A percentile compares a stretch with the other conserved stretches of the same genome.
Conservation (phyloP, 495 filamentous ascomycete genomes). For the Cetradonia linearis region DNA sequence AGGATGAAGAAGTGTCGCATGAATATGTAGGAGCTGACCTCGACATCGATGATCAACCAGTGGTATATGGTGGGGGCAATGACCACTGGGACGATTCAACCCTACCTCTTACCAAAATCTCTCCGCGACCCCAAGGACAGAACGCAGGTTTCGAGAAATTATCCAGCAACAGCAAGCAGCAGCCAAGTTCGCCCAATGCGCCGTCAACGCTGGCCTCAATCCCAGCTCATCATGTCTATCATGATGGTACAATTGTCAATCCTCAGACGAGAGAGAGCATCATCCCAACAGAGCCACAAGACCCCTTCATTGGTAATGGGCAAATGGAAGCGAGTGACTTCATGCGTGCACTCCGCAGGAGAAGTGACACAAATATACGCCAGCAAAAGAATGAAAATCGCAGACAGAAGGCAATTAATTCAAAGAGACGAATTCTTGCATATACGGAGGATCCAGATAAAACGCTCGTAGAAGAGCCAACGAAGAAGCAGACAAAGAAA, state of each 20-base stretch:
- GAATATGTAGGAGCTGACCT: neutral
- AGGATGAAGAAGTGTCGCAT: neutral
- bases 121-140: neutral
- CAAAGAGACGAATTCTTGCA: neutral
- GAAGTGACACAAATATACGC: neutral
- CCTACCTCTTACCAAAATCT: neutral
- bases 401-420: neutral
- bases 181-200: conserved; percentile 22
- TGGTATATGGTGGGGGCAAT: neutral
- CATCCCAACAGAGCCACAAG: conserved; percentile 6
- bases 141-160: neutral
- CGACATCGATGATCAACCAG: neutral
- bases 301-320: conserved; percentile 18
- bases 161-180: conserved; percentile 21
- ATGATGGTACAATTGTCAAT: conserved; percentile 18
- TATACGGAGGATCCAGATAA: conserved; percentile 10
- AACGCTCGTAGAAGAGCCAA: neutral
- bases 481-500: neutral
- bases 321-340: conserved; percentile 10
- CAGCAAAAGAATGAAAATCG: neutral
- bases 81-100: neutral
- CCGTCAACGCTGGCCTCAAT: conserved; percentile 9
- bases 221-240: conserved; percentile 6
- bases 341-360: conserved; percentile 16
- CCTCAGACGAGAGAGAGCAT: conserved; percentile 16